Evolutionary conservation across 2,329 filamentous ascomycete species (phyloP).

Genomic region (Cyphellophora attinorum): DNA sequence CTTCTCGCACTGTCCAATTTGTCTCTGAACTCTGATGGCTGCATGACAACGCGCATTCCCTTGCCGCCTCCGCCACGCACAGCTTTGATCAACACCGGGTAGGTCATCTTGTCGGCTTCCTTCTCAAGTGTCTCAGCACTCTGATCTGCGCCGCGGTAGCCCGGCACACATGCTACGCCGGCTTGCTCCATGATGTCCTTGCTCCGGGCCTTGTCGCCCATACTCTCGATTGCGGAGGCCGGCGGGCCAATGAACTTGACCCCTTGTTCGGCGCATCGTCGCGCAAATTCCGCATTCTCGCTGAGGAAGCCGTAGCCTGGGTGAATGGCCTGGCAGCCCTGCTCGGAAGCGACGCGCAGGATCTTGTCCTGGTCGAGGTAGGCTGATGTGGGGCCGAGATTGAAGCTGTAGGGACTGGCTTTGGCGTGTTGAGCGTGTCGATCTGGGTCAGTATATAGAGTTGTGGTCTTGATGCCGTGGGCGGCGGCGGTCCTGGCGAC

Average conservation of each 20-base stretch:
- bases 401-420: constrained; percentile 72
- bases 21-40: constrained; percentile 48
- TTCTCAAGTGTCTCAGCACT: constrained; percentile 50
- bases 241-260: constrained; percentile 92
- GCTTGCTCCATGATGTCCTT: constrained; percentile 96
- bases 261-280: constrained; percentile 78
- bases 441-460: constrained; percentile 90
- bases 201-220: constrained; percentile 87
- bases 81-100: constrained; percentile 56
- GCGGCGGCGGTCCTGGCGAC: constrained; percentile 80
- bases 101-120: constrained; percentile 64
- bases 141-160: constrained; percentile 86
- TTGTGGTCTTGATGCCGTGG: constrained; percentile 86
- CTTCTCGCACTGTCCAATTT: constrained; percentile 56
- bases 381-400: constrained; percentile 70
- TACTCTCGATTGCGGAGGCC: constrained; percentile 62
- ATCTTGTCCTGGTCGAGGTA: constrained; percentile 94
- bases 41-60: constrained; percentile 55
- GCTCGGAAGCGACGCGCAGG: constrained; percentile 73
- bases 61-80: constrained; percentile 60
- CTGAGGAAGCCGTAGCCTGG: constrained; percentile 81
- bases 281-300: constrained; percentile 86
- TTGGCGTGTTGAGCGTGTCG: constrained; percentile 78
- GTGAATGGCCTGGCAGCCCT: constrained; percentile 84
- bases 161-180: constrained; percentile 92